A percentile compares a stretch with the other conserved stretches of the same genome.
These are phyloP conservation scores for Ustilaginoidea virens DNA, from an alignment of 2,329 filamentous ascomycete species.

Conservation along the genomic window DNA sequence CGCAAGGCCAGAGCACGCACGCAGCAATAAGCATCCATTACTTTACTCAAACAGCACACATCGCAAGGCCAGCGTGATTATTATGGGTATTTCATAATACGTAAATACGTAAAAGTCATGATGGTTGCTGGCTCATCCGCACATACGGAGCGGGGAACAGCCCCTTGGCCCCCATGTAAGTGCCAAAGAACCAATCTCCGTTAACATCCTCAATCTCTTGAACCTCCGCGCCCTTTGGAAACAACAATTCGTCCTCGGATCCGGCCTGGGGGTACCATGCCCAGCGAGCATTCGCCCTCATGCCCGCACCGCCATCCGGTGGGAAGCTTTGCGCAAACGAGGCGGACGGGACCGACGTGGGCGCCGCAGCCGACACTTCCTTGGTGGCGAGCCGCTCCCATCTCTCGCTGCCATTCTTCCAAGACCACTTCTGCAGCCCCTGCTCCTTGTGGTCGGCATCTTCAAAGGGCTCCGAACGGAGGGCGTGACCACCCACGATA, in stretches of 20 bases:
- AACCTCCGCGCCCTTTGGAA: conserved; percentile 72
- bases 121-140: too few relatives aligned
- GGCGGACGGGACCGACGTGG: conserved; percentile 14
- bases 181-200: conserved; percentile 78
- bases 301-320: conserved; percentile 58
- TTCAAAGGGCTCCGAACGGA: conserved; percentile 42
- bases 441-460: conserved; percentile 15
- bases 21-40: too few relatives aligned
- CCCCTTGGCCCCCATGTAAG: conserved; percentile 66
- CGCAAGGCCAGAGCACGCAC: too few relatives aligned
- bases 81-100: too few relatives aligned
- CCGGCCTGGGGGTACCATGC: conserved; percentile 56
- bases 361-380: conserved; percentile 32
- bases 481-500: conserved; percentile 59
- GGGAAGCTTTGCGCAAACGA: conserved; percentile 36
- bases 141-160: conserved; percentile 74
- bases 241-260: conserved; percentile 61
- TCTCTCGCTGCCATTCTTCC: conserved; percentile 26
- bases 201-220: conserved; percentile 76
- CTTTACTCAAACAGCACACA: too few relatives aligned
- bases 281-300: conserved; percentile 52
- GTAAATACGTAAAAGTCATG: too few relatives aligned
- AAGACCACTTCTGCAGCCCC: conserved; percentile 35
- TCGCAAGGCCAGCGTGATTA: too few relatives aligned
- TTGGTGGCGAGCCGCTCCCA: conserved; percentile 32